A percentile compares a stretch with the other conserved stretches of the same genome.
phyloP scores from a whole-genome alignment of 768 basidiomycete genomes.

The Kwoniella europaea region DNA sequence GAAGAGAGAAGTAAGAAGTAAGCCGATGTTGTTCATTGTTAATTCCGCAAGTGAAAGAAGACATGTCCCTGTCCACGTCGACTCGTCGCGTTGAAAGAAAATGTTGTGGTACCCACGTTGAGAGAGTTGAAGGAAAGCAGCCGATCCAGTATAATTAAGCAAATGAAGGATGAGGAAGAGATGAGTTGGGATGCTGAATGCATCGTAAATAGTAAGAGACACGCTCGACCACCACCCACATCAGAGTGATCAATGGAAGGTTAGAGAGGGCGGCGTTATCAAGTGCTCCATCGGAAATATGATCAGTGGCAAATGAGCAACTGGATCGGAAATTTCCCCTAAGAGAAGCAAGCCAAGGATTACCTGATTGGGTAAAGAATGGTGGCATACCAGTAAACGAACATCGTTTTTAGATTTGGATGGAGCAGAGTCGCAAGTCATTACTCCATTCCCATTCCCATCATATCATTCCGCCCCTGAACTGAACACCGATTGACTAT shows the following conservation, averaged over 20 bases:
- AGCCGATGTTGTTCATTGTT: slow-evolving; percentile 31
- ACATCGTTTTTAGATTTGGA: background rate
- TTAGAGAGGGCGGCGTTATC: background rate
- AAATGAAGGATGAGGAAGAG: background rate
- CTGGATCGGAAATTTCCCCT: background rate
- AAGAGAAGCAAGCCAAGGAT: background rate
- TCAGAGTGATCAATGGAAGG: background rate
- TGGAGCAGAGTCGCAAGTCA: too few relatives aligned
- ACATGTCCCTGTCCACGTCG: background rate
- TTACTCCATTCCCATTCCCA: too few relatives aligned
- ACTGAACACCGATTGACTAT: background rate
- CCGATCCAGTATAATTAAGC: background rate
- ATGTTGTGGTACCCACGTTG: slow-evolving; percentile 26
- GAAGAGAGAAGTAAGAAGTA: slow-evolving; percentile 26
- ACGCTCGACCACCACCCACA: background rate
- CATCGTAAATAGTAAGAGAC: too few relatives aligned
- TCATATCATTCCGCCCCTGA: background rate
- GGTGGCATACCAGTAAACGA: too few relatives aligned
- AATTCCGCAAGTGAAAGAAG: background rate
- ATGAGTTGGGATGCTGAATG: background rate
- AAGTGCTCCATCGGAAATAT: background rate
- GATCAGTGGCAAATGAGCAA: background rate
- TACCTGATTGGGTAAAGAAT: background rate
- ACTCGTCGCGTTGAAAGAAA: slow-evolving; percentile 6
- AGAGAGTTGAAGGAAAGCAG: background rate